Base-by-base conservation (phyloP, 2,329 filamentous ascomycete genomes). In the Allantophomopsis cytisporea region DNA sequence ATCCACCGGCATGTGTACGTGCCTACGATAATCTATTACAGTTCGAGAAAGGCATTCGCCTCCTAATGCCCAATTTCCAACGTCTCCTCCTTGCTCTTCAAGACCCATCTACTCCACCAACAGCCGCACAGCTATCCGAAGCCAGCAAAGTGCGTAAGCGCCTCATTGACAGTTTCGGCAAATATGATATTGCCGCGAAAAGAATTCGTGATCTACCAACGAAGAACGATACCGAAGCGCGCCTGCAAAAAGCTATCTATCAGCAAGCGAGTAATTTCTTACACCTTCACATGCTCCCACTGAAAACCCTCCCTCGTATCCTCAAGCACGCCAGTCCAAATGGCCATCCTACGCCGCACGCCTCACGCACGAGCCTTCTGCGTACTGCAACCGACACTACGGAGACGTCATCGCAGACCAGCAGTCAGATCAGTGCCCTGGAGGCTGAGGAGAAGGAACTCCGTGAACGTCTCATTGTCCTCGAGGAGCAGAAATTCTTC, bases 401-500 rank as follows among this genome's bases (percentile, higher is more conserved):
- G 5, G 60, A 65, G 12, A 64, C 64, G 10, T 60, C 58, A 2
- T 71, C 65, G 42, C 76, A 71, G 46, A 70, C 71, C 47, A 70
- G 69, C 42, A 72, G 68, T 44, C 66, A 67, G 12, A 63, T 82
- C 12, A 80, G 75, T 0, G 74, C 73, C 2, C 62, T 83, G 43
- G 79, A 83, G 55, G 68, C 68, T 0, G 78, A 83, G 53, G 80
- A 83, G 54, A 82, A 80, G 50, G 65, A 74, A n/a, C 58, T 83
- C 1, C 68, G 75, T 18, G 78, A 83, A 45, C 61, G 73, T 8
- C 54, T 84, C 10, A 83, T 83, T 31, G 70, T 84, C 2, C 60
- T 84, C 0, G 79, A 84, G 52, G 80, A 84, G 53, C 80, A 84
- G 52, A 77, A 76, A 50, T 84, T 83, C 54, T 69, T 84, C 49